Conservation (phyloP, 306 rosid species). For the Prunus campanulata region DNA sequence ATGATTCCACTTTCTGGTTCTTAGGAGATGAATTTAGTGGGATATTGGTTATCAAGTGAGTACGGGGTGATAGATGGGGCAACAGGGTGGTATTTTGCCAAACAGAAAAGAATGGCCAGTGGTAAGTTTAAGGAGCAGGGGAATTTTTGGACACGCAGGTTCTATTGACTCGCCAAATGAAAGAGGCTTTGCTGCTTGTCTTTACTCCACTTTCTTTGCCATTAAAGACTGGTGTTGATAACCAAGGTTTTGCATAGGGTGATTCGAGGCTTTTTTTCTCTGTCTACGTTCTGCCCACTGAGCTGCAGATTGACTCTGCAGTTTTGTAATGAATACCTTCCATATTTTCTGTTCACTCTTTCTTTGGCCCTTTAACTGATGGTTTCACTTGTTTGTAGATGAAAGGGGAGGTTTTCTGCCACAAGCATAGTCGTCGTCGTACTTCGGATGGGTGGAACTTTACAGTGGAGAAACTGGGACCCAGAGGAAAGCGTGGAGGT, state of each 20-base stretch:
- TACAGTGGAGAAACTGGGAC: slow-evolving; percentile 81
- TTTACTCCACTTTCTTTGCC: background rate
- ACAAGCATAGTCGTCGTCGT: slow-evolving; percentile 78
- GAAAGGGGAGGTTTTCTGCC: slow-evolving; percentile 83
- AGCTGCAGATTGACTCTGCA: background rate
- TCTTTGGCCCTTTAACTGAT: background rate
- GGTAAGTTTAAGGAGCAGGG: background rate
- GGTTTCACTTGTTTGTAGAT: slow-evolving; percentile 43
- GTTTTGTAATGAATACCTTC: background rate
- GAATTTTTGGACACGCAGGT: background rate
- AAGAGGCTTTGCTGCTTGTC: background rate
- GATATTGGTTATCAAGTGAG: background rate
- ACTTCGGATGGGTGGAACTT: slow-evolving; percentile 72
- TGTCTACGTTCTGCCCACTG: background rate
- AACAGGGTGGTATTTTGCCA: background rate
- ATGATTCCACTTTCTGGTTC: background rate
- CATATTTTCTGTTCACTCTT: background rate
- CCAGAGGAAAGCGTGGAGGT: slow-evolving; percentile 72
- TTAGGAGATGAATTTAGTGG: background rate
- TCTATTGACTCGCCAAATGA: background rate
- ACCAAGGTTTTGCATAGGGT: background rate
- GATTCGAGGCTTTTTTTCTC: background rate
- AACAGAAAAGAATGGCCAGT: background rate
- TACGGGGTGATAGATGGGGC: background rate
- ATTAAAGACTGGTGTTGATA: background rate